Evolutionary conservation across 768 basidiomycete genomes (phyloP), one percentile per base, ranked within the genome.

Genomic region (Neoboletus brunneissimus): DNA sequence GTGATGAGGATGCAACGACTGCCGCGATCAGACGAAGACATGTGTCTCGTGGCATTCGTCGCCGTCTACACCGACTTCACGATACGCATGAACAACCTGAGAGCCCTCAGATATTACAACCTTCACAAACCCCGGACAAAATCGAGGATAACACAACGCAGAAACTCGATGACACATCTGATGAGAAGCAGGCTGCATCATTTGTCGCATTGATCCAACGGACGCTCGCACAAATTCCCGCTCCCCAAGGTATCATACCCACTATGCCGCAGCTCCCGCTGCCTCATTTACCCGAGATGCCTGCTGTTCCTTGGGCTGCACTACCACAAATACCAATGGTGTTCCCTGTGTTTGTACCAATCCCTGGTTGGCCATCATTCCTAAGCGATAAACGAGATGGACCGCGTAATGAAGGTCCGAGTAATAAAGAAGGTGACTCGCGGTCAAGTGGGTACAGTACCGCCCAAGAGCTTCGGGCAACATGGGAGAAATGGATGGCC

Each of bases 401-500:
- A 31, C 57, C 62, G 11, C 69, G 67, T 51, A 66, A 66, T 13
- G 55, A 58, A 41, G 64, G 54, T 46, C 48, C 61, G 40, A 72
- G 70, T 51, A 66, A 71, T 32, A 73, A 67, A 27, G 73, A 74
- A 29, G 74, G 57, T 29, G 67, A 73, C 22, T 72, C 75, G 40
- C 64, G 58, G 12, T 71, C 76, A 20, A 67, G 74, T 50, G 75
- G 78, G 29, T 70, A 75, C 42, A 76, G 74, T 44, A 78, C 81
- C 29, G 76, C 82, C 15, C 84, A 86, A 64, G 88, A 90, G 60
- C 80, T 85, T 77, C 79, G 81, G 25, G 77, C 83, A 8, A 80
- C 81, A 27, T 89, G 87, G 86, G 90, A 91, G 75, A 89, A 86
- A 71, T 88, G 85, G 85, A 72, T 89, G 52, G 78, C 82, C 13